Conservation (phyloP, 257 asterid genomes). For the Perilla frutescens region DNA sequence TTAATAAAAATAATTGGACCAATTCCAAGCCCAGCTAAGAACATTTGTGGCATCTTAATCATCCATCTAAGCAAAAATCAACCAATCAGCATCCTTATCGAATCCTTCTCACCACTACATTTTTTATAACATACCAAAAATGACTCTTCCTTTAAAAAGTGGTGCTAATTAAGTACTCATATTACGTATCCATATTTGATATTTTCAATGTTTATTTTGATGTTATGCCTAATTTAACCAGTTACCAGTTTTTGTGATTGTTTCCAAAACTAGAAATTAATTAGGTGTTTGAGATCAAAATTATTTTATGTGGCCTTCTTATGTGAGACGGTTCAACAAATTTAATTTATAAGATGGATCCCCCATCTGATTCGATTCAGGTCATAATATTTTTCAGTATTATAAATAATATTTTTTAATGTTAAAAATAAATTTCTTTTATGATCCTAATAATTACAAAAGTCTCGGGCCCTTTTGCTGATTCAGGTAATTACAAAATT, state of each 20-base stretch:
- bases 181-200: too few relatives aligned
- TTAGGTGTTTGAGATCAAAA: too few relatives aligned
- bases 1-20: slow-evolving; percentile 15
- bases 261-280: background rate
- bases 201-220: background rate
- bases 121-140: background rate
- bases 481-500: too few relatives aligned
- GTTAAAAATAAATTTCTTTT: too few relatives aligned
- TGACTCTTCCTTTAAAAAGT: background rate
- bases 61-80: slow-evolving; percentile 14
- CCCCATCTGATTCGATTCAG: too few relatives aligned
- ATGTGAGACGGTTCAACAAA: too few relatives aligned
- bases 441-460: too few relatives aligned
- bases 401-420: too few relatives aligned
- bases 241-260: background rate
- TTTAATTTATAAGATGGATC: too few relatives aligned
- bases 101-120: slow-evolving; percentile 26
- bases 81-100: slow-evolving; percentile 43
- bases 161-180: background rate
- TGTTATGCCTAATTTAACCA: background rate
- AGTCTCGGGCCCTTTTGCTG: too few relatives aligned
- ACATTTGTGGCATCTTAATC: slow-evolving; percentile 32
- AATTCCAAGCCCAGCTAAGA: slow-evolving; percentile 10
- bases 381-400: too few relatives aligned
- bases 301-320: too few relatives aligned